Conservation (phyloP, 495 filamentous ascomycete genomes). For the Usnea hakonensis region DNA sequence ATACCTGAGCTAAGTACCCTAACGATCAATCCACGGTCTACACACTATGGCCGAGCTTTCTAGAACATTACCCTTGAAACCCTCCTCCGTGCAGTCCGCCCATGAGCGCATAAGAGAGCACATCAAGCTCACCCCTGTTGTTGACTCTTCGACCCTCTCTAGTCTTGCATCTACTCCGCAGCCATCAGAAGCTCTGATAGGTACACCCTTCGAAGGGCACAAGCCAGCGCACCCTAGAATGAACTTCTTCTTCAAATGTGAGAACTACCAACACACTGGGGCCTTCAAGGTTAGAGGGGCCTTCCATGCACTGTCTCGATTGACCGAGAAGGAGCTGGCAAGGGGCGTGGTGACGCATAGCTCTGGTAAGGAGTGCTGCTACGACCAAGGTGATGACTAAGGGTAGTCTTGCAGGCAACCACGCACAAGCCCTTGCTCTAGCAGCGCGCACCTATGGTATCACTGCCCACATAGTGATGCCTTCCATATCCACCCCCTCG, state of each 20-base stretch:
- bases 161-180: slow-evolving; percentile 66
- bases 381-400: not conserved
- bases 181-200: slow-evolving; percentile 40
- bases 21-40: not conserved
- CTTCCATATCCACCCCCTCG: slow-evolving; percentile 65
- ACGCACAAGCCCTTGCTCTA: slow-evolving; percentile 88
- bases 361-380: slow-evolving; percentile 48
- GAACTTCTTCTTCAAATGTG: slow-evolving; percentile 89
- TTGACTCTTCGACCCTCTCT: slow-evolving; percentile 68
- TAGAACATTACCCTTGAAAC: slow-evolving; percentile 53
- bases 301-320: slow-evolving; percentile 74
- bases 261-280: slow-evolving; percentile 85
- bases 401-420: slow-evolving; percentile 53
- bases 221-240: slow-evolving; percentile 56
- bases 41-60: slow-evolving; percentile 41
- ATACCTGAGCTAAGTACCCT: not conserved
- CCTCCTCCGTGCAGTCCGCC: slow-evolving; percentile 59
- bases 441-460: slow-evolving; percentile 61
- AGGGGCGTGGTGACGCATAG: slow-evolving; percentile 87
- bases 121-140: slow-evolving; percentile 76
- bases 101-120: slow-evolving; percentile 62
- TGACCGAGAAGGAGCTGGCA: slow-evolving; percentile 55
- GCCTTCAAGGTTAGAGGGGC: slow-evolving; percentile 92
- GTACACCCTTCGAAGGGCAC: slow-evolving; percentile 51
- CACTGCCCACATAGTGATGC: slow-evolving; percentile 86